Conservation (phyloP, 176 grass and related monocot genomes). For the Tillandsia leiboldiana region DNA sequence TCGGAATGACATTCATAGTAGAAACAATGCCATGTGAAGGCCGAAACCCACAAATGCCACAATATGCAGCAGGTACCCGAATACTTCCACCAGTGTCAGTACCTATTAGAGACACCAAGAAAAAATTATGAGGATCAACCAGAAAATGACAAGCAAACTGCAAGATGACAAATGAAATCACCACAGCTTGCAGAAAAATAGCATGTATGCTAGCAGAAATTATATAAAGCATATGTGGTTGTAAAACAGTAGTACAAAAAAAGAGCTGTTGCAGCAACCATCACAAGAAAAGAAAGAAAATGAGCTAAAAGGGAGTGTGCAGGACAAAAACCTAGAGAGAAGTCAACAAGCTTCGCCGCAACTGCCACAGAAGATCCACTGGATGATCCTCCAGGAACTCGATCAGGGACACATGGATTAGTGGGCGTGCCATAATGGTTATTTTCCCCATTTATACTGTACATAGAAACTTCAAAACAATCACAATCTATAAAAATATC, state of each 20-base stretch:
- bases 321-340: conserved; percentile 45
- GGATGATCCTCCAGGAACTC: conserved; percentile 78
- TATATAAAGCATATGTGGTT: background rate
- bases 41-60: conserved; percentile 73
- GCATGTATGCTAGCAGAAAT: background rate
- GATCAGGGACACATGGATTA: conserved; percentile 60
- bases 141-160: conserved; percentile 1
- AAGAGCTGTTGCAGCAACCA: no score
- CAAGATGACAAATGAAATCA: background rate
- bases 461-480: background rate
- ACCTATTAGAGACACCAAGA: conserved; percentile 26
- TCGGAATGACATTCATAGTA: conserved; percentile 37
- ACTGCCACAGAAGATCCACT: conserved; percentile 83
- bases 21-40: conserved; percentile 65
- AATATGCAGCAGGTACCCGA: conserved; percentile 80
- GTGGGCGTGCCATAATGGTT: conserved; percentile 75
- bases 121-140: conserved; percentile 2
- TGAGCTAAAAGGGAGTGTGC: no score
- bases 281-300: no score
- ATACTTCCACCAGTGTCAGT: conserved; percentile 85
- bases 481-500: background rate
- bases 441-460: conserved; percentile 86
- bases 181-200: background rate
- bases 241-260: no score
- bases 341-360: conserved; percentile 56